These are phyloP conservation scores for Hymenoscyphus fraxineus DNA, from an alignment of 2,329 filamentous ascomycete genomes.

Conservation along the genomic window DNA sequence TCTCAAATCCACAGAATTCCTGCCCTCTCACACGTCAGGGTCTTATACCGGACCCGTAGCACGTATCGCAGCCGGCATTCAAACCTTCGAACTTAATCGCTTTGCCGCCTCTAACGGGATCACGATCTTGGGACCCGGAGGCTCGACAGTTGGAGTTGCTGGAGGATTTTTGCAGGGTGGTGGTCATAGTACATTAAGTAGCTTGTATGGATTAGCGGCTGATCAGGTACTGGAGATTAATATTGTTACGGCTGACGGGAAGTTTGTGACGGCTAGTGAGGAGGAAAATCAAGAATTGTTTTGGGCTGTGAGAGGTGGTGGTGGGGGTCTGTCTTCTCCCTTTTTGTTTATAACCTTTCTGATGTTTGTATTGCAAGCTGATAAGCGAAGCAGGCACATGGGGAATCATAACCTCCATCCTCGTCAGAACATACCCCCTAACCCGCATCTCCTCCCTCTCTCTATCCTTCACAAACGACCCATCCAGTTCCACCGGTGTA, in stretches of 20 bases:
- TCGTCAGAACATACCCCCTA: constrained; percentile 47
- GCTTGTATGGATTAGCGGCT: constrained; percentile 18
- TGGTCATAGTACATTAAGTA: constrained; percentile 16
- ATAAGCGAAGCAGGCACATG: constrained; percentile 30
- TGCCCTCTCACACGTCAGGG: not conserved
- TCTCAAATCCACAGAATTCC: constrained; percentile 14
- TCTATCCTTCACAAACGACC: constrained; percentile 41
- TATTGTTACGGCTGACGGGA: constrained; percentile 20
- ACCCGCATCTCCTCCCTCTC: constrained; percentile 30
- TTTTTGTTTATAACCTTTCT: not conserved
- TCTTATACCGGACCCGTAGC: constrained; percentile 26
- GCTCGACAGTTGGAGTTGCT: constrained; percentile 17
- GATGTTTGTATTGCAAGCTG: too few relatives aligned
- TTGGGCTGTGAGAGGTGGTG: constrained; percentile 13
- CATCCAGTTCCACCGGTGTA: not conserved
- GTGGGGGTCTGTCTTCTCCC: not conserved
- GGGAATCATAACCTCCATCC: constrained; percentile 41
- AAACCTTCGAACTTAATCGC: constrained; percentile 13
- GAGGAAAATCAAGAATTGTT: constrained; percentile 28
- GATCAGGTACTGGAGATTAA: constrained; percentile 18
- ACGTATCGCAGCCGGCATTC: constrained; percentile 19
- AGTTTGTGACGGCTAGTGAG: constrained; percentile 21
- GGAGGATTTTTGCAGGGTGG: constrained; percentile 20
- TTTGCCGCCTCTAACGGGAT: constrained; percentile 36
- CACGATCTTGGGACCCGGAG: constrained; percentile 12